Percentiles rank a stretch among this genome's conserved stretches.
phyloP scores from a whole-genome alignment of 2,329 filamentous ascomycete species.

The Beauveria rudraprayagi region DNA sequence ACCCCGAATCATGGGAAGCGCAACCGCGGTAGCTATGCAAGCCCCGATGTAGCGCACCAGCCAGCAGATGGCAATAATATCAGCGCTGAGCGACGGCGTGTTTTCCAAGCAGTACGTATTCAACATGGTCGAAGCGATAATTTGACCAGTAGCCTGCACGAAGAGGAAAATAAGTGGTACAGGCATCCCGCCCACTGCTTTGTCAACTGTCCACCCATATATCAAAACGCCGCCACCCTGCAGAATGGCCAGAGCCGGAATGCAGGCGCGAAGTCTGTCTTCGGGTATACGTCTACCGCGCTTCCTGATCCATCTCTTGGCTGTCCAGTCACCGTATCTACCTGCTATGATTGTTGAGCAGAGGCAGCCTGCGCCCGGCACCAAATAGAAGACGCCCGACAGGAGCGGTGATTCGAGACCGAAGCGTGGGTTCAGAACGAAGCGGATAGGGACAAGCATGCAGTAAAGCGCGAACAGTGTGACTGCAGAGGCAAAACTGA shows the following conservation, averaged over 20 bases:
- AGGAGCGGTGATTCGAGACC: conserved; percentile 57
- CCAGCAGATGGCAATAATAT: conserved; percentile 76
- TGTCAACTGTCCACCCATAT: conserved; percentile 47
- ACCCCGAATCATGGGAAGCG: conserved; percentile 62
- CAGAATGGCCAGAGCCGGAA: conserved; percentile 48
- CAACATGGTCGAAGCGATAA: conserved; percentile 67
- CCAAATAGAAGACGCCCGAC: conserved; percentile 65
- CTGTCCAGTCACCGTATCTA: conserved; percentile 58
- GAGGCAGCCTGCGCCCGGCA: conserved; percentile 63
- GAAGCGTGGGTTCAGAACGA: conserved; percentile 68
- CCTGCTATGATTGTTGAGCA: conserved; percentile 65
- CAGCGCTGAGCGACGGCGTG: conserved; percentile 58
- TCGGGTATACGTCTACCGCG: conserved; percentile 57
- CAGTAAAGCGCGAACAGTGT: conserved; percentile 67
- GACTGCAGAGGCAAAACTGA: conserved; percentile 47
- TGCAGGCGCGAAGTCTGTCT: conserved; percentile 54
- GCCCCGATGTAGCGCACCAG: conserved; percentile 69
- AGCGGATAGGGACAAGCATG: conserved; percentile 58
- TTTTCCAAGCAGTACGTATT: conserved; percentile 81
- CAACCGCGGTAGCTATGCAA: conserved; percentile 60
- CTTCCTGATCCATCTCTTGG: conserved; percentile 55
- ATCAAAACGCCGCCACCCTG: conserved; percentile 58
- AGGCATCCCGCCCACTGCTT: conserved; percentile 41
- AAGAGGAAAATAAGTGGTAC: conserved; percentile 68
- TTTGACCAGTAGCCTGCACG: conserved; percentile 62